phyloP scores from a whole-genome alignment of 768 basidiomycete species.

The Pisolithus microcarpus region DNA sequence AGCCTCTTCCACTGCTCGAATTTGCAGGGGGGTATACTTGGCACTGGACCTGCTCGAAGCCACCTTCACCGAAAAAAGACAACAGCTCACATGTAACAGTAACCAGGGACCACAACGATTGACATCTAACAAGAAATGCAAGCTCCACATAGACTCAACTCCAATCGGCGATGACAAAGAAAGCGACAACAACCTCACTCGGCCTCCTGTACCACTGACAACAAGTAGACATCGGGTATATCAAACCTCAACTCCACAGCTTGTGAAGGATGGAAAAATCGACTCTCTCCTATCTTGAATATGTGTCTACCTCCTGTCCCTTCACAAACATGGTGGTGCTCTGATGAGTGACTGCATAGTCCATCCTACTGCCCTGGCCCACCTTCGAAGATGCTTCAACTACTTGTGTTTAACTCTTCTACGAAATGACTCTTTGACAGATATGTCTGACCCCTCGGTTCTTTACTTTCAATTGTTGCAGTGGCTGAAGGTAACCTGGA shows the following conservation, averaged over 20 bases:
- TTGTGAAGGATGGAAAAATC: constrained; percentile 65
- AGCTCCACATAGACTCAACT: constrained; percentile 24
- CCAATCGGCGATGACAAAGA: constrained; percentile 44
- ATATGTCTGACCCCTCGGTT: constrained; percentile 83
- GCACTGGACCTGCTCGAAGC: constrained; percentile 88
- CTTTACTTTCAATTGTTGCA: constrained; percentile 86
- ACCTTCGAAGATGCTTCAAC: constrained; percentile 87
- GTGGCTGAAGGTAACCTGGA: constrained; percentile 78
- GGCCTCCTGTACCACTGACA: constrained; percentile 3
- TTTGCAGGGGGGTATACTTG: constrained; percentile 82
- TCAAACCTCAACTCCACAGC: constrained; percentile 71
- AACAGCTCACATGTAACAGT: constrained; percentile 25
- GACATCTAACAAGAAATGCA: constrained; percentile 35
- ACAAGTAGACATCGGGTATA: constrained; percentile 63
- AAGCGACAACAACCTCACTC: constrained; percentile 28
- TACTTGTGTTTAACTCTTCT: constrained; percentile 78
- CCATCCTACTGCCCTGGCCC: constrained; percentile 85
- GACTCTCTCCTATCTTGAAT: constrained; percentile 61
- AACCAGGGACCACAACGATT: constrained; percentile 18
- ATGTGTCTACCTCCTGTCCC: constrained; percentile 74
- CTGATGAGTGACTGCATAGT: constrained; percentile 84
- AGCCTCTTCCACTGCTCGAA: constrained; percentile 84
- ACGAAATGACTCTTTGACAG: constrained; percentile 86
- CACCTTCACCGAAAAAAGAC: constrained; percentile 51
- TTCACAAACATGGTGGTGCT: constrained; percentile 68